phyloP scores from a whole-genome alignment of 345 rosid species.

The Psidium friedrichsthalianum region DNA sequence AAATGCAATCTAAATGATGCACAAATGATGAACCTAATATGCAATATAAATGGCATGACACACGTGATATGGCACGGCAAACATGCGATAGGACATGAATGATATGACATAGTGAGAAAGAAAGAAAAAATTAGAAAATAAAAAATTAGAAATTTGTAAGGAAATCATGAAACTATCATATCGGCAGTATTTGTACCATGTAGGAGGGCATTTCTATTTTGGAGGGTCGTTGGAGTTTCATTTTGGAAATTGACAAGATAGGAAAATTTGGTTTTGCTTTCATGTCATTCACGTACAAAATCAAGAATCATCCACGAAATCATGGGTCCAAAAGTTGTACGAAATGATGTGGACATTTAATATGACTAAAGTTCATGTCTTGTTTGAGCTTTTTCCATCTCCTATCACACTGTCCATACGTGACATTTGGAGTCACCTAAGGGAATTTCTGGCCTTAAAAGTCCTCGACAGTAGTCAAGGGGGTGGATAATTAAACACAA shows the following conservation, averaged over 20 bases:
- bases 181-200: too few species aligned
- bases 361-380: not conserved
- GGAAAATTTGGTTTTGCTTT: not conserved
- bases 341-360: not conserved
- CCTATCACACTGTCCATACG: not conserved
- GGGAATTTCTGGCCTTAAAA: not conserved
- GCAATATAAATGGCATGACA: too few species aligned
- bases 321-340: not conserved
- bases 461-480: not conserved
- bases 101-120: too few species aligned
- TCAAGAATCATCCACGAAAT: not conserved
- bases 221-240: too few species aligned
- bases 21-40: too few species aligned
- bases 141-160: too few species aligned
- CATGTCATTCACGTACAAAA: not conserved
- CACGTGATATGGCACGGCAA: too few species aligned
- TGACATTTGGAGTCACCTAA: not conserved
- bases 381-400: not conserved
- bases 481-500: not conserved
- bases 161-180: too few species aligned
- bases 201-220: too few species aligned
- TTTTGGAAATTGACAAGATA: not conserved
- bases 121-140: too few species aligned
- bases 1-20: too few species aligned
- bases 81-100: too few species aligned